Evolutionary conservation across 768 basidiomycete genomes (phyloP), one percentile per base, ranked within the genome.

Genomic region (Russula olivacea): DNA sequence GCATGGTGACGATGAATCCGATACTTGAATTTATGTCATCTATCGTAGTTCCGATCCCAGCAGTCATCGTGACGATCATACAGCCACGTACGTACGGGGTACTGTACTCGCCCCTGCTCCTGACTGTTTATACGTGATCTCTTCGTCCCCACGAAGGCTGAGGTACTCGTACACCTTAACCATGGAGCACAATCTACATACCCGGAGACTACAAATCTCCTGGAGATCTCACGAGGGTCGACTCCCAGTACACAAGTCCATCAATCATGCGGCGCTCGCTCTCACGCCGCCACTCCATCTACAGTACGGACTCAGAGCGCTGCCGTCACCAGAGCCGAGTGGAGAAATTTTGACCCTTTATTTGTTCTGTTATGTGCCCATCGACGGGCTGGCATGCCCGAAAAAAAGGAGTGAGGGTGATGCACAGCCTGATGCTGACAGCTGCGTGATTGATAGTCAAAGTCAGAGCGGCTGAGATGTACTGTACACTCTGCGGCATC

Each of bases 211-310:
- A 38, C 25, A 45, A 54, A 25, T 45, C 21, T 12, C 52, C 28
- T 54, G 57, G 28, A 34, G 51, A 36, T 7, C 25, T 48, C 57
- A 21, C 51, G 17, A 52, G 56, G 56, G 38, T 9, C 17, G 14
- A 58, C 45, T 58, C 36, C 55, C 32, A 40, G 25, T 7, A 19
- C 45, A 40, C 28, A n/a, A 34, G 8, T 52, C 61, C 12, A 32
- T 59, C 58, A 59, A 49, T 63, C 45, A 41, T n/a, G n/a, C 28
- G 58, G 52, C 45, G 21, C 38, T 58, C 45, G 12, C 30, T 63
- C 62, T 49, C 47, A 59, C 45, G 52, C 58, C 58, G 36, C 38
- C 52, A 36, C 47, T 30, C n/a, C 50, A 25, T 10, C 15, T 14
- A 12, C 34, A 21, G 49, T 9, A 28, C 32, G 21, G 40, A 45